Conservation (phyloP, 2,329 filamentous ascomycete species). For the Monosporascus sp. region DNA sequence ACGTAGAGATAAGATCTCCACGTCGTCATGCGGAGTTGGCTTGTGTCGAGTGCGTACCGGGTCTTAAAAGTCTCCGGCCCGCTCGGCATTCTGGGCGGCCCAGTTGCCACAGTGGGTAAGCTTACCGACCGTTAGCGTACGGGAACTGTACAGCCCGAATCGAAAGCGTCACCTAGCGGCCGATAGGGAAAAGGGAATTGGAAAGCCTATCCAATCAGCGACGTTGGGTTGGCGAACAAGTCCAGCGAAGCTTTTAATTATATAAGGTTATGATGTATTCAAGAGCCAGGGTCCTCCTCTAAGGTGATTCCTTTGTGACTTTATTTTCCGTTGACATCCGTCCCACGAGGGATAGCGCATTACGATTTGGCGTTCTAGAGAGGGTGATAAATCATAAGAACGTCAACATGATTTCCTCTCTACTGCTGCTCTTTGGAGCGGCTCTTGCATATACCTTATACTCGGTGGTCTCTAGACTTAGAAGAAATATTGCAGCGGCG, state of each 20-base stretch:
- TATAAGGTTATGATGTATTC: not conserved
- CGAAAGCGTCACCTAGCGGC: not conserved
- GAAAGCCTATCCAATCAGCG: no score
- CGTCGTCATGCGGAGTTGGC: no score
- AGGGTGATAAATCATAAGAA: not conserved
- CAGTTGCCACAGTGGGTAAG: not conserved
- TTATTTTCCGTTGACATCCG: not conserved
- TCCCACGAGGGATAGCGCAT: not conserved
- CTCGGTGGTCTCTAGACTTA: slow-evolving; percentile 29
- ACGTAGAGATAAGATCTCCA: no score
- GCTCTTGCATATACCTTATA: slow-evolving; percentile 30
- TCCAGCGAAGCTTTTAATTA: not conserved
- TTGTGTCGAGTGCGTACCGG: not conserved
- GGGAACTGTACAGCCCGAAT: not conserved
- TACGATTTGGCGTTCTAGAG: not conserved
- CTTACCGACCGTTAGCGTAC: not conserved
- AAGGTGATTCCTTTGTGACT: not conserved
- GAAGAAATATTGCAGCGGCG: slow-evolving; percentile 42
- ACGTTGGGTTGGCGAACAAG: no score
- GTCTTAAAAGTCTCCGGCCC: not conserved
- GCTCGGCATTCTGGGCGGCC: not conserved
- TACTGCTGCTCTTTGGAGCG: slow-evolving; percentile 29
- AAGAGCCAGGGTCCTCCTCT: not conserved
- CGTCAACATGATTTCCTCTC: slow-evolving; percentile 29
- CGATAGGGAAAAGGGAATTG: no score